Percentiles rank a stretch among this genome's conserved stretches.
phyloP scores from a whole-genome alignment of 306 rosid species.

The Ormosia semicastrata region DNA sequence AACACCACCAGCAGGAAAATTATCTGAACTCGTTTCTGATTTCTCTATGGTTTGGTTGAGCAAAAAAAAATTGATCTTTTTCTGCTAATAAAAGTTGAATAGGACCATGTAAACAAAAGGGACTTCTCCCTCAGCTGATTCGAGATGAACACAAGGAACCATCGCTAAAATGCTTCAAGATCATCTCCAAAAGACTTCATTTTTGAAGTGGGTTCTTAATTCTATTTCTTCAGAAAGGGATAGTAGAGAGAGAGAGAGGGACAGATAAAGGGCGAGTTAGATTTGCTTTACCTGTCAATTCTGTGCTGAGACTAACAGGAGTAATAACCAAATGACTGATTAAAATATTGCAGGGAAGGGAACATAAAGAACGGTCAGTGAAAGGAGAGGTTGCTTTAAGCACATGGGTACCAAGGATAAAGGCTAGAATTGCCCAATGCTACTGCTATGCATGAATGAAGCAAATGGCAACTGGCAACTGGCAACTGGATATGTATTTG shows the following conservation, averaged over 20 bases:
- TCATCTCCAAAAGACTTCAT: constrained; percentile 29
- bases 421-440: constrained; percentile 26
- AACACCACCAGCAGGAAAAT: neutral
- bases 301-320: constrained; percentile 19
- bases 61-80: neutral
- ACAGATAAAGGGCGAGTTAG: constrained; percentile 17
- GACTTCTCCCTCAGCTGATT: constrained; percentile 27
- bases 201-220: constrained; percentile 17
- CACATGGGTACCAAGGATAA: constrained; percentile 38
- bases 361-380: constrained; percentile 23
- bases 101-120: neutral
- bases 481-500: constrained; percentile 20
- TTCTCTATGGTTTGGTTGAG: neutral
- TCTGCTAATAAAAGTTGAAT: neutral
- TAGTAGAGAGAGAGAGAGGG: neutral
- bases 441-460: neutral
- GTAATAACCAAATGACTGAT: constrained; percentile 17
- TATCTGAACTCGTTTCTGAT: neutral
- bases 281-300: constrained; percentile 31
- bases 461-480: constrained; percentile 24
- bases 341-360: neutral
- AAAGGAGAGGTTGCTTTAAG: constrained; percentile 32
- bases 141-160: constrained; percentile 1
- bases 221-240: constrained; percentile 15
- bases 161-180: constrained; percentile 10